phyloP scores from a whole-genome alignment of 2,329 filamentous ascomycete genomes.

The Magnaporthales sp. region DNA sequence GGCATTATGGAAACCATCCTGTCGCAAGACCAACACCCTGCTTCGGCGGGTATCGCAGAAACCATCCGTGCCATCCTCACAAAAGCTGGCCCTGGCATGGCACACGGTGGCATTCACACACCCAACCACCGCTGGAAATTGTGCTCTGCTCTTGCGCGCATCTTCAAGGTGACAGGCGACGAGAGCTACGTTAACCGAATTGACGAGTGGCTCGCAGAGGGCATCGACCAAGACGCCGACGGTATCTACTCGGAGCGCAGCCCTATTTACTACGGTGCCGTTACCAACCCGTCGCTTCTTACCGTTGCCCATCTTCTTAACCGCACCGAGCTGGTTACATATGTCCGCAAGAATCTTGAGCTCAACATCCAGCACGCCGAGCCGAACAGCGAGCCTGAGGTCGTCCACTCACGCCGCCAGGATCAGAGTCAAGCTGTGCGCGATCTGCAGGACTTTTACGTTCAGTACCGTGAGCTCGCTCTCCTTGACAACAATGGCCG shows the following conservation, averaged over 20 bases:
- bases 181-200: neutral
- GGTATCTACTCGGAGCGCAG: conserved; percentile 5
- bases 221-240: conserved; percentile 2
- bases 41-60: neutral
- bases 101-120: neutral
- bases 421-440: neutral
- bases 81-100: conserved; percentile 1
- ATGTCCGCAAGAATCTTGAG: conserved; percentile 3
- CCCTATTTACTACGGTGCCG: neutral
- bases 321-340: neutral
- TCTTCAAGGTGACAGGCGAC: neutral
- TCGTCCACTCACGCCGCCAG: conserved; percentile 7
- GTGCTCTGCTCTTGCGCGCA: conserved; percentile 1
- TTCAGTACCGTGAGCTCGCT: conserved; percentile 2
- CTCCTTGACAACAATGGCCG: conserved; percentile 3
- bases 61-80: conserved; percentile 1
- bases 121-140: conserved; percentile 5
- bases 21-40: neutral
- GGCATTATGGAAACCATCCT: conserved; percentile 1
- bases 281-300: conserved; percentile 1
- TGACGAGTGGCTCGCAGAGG: conserved; percentile 4
- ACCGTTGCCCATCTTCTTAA: neutral
- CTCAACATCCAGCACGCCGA: conserved; percentile 11
- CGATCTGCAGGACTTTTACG: neutral
- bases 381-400: conserved; percentile 13